Evolutionary conservation across 2,329 filamentous ascomycete genomes (phyloP), one percentile per base, ranked within the genome.

Genomic region (Daldinia sp.): DNA sequence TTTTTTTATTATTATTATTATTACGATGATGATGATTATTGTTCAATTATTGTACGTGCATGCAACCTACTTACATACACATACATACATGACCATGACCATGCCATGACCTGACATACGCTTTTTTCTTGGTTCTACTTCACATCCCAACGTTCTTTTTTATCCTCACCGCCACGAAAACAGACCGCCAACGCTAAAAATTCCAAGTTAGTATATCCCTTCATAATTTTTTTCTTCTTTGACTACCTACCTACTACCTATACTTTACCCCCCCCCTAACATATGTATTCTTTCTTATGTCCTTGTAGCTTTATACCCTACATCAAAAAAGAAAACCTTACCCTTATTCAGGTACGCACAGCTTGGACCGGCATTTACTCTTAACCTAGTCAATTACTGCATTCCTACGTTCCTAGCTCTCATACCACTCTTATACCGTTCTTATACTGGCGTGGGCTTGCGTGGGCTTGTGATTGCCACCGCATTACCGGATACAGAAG

Each of bases 141-240:
- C 26, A 50, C 15, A 33, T 30, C 35, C 57, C 33, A 51, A 35
- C 30, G 15, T 12, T n/a, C n/a, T 37, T 39, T 33, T 6, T 20
- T 56, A 18, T 28, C 60, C 55, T 69, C 68, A 71, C 66, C 66
- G 69, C 69, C 60, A 69, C 66, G 53, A 62, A 62, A 62, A 50
- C 28, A 51, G 41, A 48, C 60, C 42, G 53, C 46, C 15, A 50
- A 39, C 15, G 39, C 9, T 53, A 41, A 64, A 41, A 64, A 59
- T 60, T 50, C 35, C 48, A 23, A 23, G 20, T 23, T 23, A 60
- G 44, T 59, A 37, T 50, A 48, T 60, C 57, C 60, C 41, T 61
- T 59, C 48, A 46, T 42, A 53, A 53, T 42, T 35, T 37, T 33
- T 66, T 42, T 57, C 35, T 41, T 37, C 48, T 66, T 42, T 18